Conservation (phyloP, 768 basidiomycete genomes). For the Boletus vinaceobasis region DNA sequence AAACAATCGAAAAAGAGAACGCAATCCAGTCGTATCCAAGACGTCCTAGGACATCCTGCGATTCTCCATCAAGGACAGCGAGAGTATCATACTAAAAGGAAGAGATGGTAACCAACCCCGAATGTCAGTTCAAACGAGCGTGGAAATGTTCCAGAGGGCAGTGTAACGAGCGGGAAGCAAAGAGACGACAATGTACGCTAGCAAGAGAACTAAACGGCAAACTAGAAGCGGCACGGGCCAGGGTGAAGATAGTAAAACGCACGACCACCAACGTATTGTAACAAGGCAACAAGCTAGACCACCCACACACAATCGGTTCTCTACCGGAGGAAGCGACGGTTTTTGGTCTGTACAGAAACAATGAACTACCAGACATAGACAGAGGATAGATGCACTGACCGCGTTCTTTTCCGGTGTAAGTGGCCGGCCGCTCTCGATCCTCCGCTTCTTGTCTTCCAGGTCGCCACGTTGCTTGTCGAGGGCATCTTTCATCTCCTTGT, state of each 20-base stretch:
- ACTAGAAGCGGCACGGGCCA: constrained; percentile 37
- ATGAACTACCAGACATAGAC: constrained; percentile 7
- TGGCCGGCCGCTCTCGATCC: constrained; percentile 90
- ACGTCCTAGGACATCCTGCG: constrained; percentile 19
- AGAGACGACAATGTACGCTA: constrained; percentile 41
- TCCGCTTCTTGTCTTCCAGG: constrained; percentile 97
- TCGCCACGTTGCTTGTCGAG: constrained; percentile 94
- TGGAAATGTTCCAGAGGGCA: constrained; percentile 45
- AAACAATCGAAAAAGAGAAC: constrained; percentile 2
- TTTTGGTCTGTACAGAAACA: constrained; percentile 29
- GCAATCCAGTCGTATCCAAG: constrained; percentile 25
- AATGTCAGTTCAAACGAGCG: constrained; percentile 61
- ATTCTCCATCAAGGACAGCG: constrained; percentile 37
- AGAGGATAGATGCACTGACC: constrained; percentile 44
- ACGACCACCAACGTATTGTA: constrained; percentile 30
- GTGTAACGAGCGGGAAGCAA: constrained; percentile 31
- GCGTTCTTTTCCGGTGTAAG: constrained; percentile 91
- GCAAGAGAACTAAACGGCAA: constrained; percentile 35
- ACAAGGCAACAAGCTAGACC: constrained; percentile 26
- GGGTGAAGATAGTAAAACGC: constrained; percentile 22
- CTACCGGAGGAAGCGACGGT: constrained; percentile 37
- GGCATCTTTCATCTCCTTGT: constrained; percentile 99
- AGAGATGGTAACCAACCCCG: constrained; percentile 44
- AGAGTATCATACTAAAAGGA: constrained; percentile 46
- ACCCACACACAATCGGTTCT: constrained; percentile 9